These are phyloP conservation scores for Pilaira anomala DNA, from an alignment of 192 early-diverging fungal genomes.

Conservation along the genomic window DNA sequence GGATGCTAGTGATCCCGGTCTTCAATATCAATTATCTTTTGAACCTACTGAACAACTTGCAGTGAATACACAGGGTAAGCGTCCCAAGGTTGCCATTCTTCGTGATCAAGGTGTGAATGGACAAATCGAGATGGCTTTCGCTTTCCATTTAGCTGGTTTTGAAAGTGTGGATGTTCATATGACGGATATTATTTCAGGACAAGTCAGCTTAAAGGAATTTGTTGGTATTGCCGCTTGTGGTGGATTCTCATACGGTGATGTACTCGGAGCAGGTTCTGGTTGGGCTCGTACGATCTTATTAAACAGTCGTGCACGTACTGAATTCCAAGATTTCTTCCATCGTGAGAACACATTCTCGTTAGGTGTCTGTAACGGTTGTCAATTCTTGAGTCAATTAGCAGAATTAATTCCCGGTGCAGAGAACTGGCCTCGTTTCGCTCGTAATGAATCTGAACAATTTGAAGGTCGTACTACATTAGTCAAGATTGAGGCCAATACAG, in stretches of 20 bases:
- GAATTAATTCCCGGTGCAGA: conserved; percentile 84
- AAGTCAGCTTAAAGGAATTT: conserved; percentile 66
- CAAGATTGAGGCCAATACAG: conserved; percentile 44
- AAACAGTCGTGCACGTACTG: conserved; percentile 60
- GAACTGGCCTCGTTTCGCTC: conserved; percentile 89
- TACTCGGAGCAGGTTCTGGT: conserved; percentile 96
- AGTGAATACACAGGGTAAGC: conserved; percentile 31
- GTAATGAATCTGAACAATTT: conserved; percentile 93
- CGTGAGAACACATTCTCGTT: conserved; percentile 90
- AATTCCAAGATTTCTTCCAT: conserved; percentile 80
- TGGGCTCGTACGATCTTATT: conserved; percentile 94
- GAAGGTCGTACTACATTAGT: conserved; percentile 88
- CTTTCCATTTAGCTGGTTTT: conserved; percentile 94
- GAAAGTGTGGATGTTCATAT: conserved; percentile 96
- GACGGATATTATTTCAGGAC: conserved; percentile 82
- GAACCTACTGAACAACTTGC: conserved; percentile 54
- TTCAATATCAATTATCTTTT: conserved; percentile 78
- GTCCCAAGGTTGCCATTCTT: conserved; percentile 88
- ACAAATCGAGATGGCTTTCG: conserved; percentile 91
- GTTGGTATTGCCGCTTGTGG: conserved; percentile 91
- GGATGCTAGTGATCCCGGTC: conserved; percentile 72
- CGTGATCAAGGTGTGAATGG: conserved; percentile 99
- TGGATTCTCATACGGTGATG: conserved; percentile 99
- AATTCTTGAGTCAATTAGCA: conserved; percentile 87
- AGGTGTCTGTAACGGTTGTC: conserved; percentile 99